Evolutionary conservation across 2,329 filamentous ascomycete species (phyloP), one percentile per base, ranked within the genome.

Genomic region (Neonectria ditissima): DNA sequence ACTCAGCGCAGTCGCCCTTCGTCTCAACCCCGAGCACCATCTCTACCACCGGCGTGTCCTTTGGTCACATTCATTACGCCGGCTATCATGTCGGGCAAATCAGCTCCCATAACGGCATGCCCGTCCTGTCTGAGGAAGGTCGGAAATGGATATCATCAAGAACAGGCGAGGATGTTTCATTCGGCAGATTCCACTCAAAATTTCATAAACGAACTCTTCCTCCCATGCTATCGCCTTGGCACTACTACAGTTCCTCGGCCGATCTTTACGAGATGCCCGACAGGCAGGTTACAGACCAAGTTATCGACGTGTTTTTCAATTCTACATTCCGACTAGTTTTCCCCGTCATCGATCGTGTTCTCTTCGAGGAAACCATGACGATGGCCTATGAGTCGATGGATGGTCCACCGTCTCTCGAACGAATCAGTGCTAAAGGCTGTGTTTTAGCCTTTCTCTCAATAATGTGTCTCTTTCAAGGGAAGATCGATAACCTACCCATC

Each of bases 371-470:
- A 2, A 86, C 81, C 0, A 77, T 86, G 18, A 72, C 77, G 0
- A 34, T 75, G 0, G 86, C 84, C 0, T 87, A 87, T 64, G 65
- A 74, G 2, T 66, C 76, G 1, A 51, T 62, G 0, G 45, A 64
- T 0, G 55, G 63, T 5, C 37, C 62, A 3, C 32, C 63, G 9
- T 63, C 72, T 7, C 41, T 76, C 43, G 76, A 73, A 59, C 68
- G 69, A 3, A 71, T 79, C 3, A 76, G 76, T 28, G 79, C 80
- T 16, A 82, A 78, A 52, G 82, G 81, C 1, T 86, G 83, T 57
- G 76, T 87, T 0, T 78, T 85, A 52, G 78, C 84, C 0, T 86
- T 87, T 67, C 63, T 83, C 0, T 78, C 81, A 0, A 74, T 83
- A 39, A 69, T 76, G 5, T 53, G 64, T 16, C 57, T 73, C 4